phyloP scores from a whole-genome alignment of 495 filamentous ascomycete species.

The Hypomontagnella submonticulosa region DNA sequence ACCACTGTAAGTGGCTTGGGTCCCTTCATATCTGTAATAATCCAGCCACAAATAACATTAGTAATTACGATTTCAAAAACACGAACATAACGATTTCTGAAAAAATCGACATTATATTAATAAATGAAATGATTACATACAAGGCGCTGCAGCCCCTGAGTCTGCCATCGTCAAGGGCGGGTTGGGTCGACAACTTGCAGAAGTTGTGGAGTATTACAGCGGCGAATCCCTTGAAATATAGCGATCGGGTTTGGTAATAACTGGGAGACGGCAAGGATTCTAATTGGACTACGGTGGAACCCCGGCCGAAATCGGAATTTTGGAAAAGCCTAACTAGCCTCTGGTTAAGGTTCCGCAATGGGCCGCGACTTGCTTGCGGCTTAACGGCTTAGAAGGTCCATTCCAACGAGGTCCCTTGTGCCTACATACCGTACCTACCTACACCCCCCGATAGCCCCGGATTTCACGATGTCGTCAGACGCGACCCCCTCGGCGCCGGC shows the following conservation, averaged over 20 bases:
- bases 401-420: constrained; percentile 7
- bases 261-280: constrained; percentile 14
- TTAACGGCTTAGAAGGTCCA: neutral
- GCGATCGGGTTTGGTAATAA: neutral
- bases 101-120: constrained; percentile 12
- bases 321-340: constrained; percentile 10
- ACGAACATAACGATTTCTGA: neutral
- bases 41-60: constrained; percentile 25
- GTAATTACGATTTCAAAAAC: constrained; percentile 9
- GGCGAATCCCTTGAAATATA: neutral
- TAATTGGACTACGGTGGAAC: constrained; percentile 27
- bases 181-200: constrained; percentile 10
- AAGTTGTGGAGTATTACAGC: constrained; percentile 21
- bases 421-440: constrained; percentile 1
- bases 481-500: constrained; percentile 26
- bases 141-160: constrained; percentile 37
- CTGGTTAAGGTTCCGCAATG: constrained; percentile 30
- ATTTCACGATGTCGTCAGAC: constrained; percentile 39
- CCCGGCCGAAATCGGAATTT: constrained; percentile 33
- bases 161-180: constrained; percentile 44
- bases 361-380: constrained; percentile 9
- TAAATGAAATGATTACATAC: constrained; percentile 36
- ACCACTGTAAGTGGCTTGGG: constrained; percentile 76
- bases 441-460: constrained; percentile 8
- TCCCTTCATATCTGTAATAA: constrained; percentile 60